Evolutionary conservation across 768 basidiomycete species (phyloP), one percentile per base, ranked within the genome.

Genomic region (Mycena galopus): DNA sequence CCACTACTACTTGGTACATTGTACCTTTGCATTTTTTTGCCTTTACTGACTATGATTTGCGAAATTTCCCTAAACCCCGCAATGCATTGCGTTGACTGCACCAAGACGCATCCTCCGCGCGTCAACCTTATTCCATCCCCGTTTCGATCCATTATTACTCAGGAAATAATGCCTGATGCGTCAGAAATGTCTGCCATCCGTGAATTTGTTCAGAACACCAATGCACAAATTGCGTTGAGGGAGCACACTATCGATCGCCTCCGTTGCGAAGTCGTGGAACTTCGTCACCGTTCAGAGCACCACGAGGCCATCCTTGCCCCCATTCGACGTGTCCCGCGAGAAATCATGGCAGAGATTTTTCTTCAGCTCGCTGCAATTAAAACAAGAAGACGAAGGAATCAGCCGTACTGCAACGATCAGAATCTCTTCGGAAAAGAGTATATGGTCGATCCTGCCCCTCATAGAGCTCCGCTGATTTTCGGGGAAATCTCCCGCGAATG

Each of bases 231-330:
- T 5, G 35, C 11, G 0, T 5, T 17, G 14, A 33, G 32, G 21
- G 44, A 63, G 21, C 42, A 14, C 32, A n/a, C 32, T 5, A 35
- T 64, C 23, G 32, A 23, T n/a, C 30, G 47, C 2, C 33, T 65
- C 9, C 51, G 21, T 25, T 65, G 64, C 64, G 64, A 65, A 56
- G 25, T 56, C 25, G 23, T 7, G 6, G n/a, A 65, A 39, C 53
- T 65, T 25, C 53, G 51, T 27, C 51, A 53, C 25, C 37, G 33
- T 33, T 55, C 64, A 8, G 25, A 56, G 25, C 35, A n/a, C 11
- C 64, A 65, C 42, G 30, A 55, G 30, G 64, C 64, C 27, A 35
- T 25, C 37, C 55, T 65, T 65, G 51, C 51, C 35, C 64, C 64
- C 25, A 55, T 65, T 27, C 65, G 65, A 21, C 65, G 53, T 14